Evolutionary conservation across 2,329 filamentous ascomycete genomes (phyloP).

Genomic region (Celoporthe dispersa): DNA sequence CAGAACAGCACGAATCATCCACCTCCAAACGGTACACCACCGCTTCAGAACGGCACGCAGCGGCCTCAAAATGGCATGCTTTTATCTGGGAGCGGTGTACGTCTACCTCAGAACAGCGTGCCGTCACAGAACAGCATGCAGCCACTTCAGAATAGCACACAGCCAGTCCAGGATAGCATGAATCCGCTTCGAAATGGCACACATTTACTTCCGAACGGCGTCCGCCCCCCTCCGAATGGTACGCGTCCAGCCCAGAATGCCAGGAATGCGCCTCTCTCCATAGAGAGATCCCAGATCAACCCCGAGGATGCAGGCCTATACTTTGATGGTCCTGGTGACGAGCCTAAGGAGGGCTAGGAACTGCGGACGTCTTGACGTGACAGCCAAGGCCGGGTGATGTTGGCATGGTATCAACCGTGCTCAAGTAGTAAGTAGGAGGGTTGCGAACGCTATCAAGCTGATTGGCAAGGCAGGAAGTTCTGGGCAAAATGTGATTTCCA

Average conservation of each 20-base stretch:
- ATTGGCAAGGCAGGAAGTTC: not conserved
- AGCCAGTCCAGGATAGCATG: not conserved
- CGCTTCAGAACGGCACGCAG: no score
- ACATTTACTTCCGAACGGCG: not conserved
- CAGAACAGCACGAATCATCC: not conserved
- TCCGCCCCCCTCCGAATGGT: no score
- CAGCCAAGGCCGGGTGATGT: not conserved
- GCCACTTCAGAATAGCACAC: not conserved
- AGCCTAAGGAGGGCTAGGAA: not conserved
- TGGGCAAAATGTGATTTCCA: not conserved
- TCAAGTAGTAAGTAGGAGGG: not conserved
- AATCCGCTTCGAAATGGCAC: not conserved
- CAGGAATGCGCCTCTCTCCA: not conserved
- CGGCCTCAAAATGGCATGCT: no score
- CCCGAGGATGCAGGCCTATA: not conserved
- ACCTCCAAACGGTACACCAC: not conserved
- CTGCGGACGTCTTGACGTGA: not conserved
- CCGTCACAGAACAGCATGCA: not conserved
- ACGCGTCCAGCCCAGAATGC: no score
- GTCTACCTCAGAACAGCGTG: not conserved
- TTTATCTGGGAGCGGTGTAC: not conserved
- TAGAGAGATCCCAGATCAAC: not conserved
- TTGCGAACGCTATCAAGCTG: not conserved
- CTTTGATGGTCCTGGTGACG: not conserved
- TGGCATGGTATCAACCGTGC: not conserved